These are phyloP conservation scores for Aspergillus steynii DNA, from an alignment of 495 filamentous ascomycete species.

Conservation along the genomic window DNA sequence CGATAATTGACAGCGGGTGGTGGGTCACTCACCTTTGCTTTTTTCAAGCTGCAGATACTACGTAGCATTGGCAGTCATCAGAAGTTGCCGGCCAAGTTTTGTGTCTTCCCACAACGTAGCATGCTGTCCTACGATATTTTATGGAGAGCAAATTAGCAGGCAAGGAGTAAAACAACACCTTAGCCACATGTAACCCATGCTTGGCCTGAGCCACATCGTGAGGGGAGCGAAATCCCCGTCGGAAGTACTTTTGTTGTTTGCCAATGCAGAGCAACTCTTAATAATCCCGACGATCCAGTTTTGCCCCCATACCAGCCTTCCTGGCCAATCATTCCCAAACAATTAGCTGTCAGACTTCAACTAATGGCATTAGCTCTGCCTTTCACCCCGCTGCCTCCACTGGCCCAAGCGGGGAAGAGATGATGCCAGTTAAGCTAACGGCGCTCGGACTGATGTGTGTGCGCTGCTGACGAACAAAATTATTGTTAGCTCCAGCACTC, in stretches of 20 bases:
- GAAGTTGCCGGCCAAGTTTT: too few relatives aligned
- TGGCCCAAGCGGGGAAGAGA: background rate
- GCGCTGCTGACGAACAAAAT: background rate
- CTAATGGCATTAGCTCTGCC: background rate
- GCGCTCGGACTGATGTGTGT: background rate
- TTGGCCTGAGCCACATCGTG: background rate
- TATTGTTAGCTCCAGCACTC: background rate
- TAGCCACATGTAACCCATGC: background rate
- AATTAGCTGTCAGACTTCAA: background rate
- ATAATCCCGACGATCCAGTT: background rate
- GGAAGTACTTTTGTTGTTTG: background rate
- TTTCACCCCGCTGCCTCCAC: background rate
- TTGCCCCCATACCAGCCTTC: background rate
- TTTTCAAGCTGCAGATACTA: background rate
- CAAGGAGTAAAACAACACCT: background rate
- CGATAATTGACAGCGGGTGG: background rate
- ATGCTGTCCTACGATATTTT: too few relatives aligned
- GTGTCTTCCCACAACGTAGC: too few relatives aligned
- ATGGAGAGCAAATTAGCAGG: too few relatives aligned
- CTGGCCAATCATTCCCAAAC: background rate
- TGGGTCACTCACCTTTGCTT: background rate
- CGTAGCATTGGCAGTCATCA: too few relatives aligned
- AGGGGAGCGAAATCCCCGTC: background rate
- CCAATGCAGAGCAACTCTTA: background rate
- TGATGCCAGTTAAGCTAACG: background rate